These are phyloP conservation scores for Alternaria atra DNA, from an alignment of 2,329 filamentous ascomycete species.

Conservation along the genomic window DNA sequence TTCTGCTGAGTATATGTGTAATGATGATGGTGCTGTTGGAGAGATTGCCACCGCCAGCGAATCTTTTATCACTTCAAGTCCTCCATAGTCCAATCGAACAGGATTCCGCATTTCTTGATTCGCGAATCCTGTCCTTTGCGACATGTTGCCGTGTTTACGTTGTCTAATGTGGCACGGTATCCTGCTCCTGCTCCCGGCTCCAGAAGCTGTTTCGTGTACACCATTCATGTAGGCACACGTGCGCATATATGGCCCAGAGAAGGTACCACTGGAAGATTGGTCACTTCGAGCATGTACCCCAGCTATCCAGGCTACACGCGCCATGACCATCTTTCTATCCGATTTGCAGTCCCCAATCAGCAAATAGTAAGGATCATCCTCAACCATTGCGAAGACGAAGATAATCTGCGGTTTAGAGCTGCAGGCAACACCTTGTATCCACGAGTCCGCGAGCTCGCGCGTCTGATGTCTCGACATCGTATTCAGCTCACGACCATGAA, in stretches of 20 bases:
- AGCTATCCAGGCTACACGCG: background rate
- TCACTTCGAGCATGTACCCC: background rate
- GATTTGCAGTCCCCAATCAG: background rate
- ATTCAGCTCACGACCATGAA: background rate
- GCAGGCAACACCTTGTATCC: background rate
- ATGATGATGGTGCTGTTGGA: background rate
- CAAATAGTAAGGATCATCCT: background rate
- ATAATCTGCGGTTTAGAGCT: conserved; percentile 1
- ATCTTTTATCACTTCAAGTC: background rate
- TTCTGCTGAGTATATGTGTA: background rate
- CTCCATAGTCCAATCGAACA: background rate
- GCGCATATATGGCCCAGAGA: background rate
- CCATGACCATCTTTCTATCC: background rate
- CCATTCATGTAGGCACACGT: background rate
- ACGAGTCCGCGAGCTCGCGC: background rate
- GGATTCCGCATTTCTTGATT: background rate
- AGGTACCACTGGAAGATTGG: background rate
- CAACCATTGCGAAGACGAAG: background rate
- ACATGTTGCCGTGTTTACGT: background rate
- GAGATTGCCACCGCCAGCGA: background rate
- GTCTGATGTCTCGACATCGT: background rate
- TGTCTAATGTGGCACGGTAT: background rate
- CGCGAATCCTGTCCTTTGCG: background rate
- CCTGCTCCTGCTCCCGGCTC: background rate
- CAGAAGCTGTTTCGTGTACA: background rate